phyloP scores from a whole-genome alignment of 2,329 filamentous ascomycete species.

The Ophiocordyceps camponoti-floridani region DNA sequence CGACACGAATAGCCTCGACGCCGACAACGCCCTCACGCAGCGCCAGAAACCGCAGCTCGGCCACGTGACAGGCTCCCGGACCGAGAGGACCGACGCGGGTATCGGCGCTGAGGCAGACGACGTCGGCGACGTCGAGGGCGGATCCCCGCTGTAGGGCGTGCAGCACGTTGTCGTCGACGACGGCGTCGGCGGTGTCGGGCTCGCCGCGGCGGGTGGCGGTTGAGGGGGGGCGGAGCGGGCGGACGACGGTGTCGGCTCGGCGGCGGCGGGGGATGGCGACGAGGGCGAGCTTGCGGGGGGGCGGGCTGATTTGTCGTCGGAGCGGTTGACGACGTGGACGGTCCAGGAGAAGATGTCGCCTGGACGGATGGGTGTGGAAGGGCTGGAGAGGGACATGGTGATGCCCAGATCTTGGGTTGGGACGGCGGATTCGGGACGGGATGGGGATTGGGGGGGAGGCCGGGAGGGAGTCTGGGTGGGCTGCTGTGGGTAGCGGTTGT shows the following conservation, averaged over 20 bases:
- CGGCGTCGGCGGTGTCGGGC: constrained; percentile 39
- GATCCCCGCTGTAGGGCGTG: constrained; percentile 54
- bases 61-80: constrained; percentile 55
- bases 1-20: constrained; percentile 54
- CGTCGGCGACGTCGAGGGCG: constrained; percentile 42
- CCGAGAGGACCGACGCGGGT: constrained; percentile 55
- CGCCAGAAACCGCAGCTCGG: constrained; percentile 55
- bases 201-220: constrained; percentile 20
- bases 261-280: constrained; percentile 48
- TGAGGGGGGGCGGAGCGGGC: constrained; percentile 34
- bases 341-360: constrained; percentile 55
- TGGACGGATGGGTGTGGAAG: constrained; percentile 33
- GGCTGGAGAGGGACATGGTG: constrained; percentile 56
- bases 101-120: constrained; percentile 62
- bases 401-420: constrained; percentile 51
- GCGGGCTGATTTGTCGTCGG: constrained; percentile 22
- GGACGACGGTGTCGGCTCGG: constrained; percentile 35
- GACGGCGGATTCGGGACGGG: constrained; percentile 25
- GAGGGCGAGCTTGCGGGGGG: constrained; percentile 50
- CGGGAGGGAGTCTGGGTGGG: constrained; percentile 41
- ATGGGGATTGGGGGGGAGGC: constrained; percentile 32
- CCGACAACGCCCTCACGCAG: constrained; percentile 46
- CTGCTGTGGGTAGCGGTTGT: constrained; percentile 14
- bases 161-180: constrained; percentile 53
- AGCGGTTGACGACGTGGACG: constrained; percentile 60